A percentile compares a stretch with the other conserved stretches of the same genome.
Conservation (phyloP, 495 filamentous ascomycete species). For the Apodospora peruviana region DNA sequence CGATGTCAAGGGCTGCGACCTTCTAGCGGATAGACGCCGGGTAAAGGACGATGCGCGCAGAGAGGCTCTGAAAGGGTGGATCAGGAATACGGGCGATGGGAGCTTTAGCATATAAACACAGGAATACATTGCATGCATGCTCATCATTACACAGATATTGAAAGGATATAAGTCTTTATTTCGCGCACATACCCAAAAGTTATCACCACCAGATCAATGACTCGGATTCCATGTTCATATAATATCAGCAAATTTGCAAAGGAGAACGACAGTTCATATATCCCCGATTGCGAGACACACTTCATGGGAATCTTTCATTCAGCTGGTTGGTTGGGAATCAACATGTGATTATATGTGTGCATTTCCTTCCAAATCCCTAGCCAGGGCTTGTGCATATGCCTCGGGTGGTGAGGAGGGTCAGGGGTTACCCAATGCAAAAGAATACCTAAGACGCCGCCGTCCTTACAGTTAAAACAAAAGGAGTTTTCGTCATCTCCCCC, state of each 20-base stretch:
- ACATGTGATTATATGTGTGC: slow-evolving; percentile 1
- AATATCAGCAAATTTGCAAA: too few relatives aligned
- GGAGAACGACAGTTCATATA: too few relatives aligned
- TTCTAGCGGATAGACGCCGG: slow-evolving; percentile 34
- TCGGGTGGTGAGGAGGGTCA: slow-evolving; percentile 3
- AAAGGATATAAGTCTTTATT: too few relatives aligned
- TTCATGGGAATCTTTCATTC: too few relatives aligned
- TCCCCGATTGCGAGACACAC: too few relatives aligned
- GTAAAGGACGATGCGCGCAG: slow-evolving; percentile 48
- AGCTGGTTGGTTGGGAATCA: slow-evolving; percentile 5
- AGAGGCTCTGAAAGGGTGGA: slow-evolving; percentile 52
- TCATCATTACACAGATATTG: too few relatives aligned
- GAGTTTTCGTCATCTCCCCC: slow-evolving; percentile 9
- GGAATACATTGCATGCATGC: neutral
- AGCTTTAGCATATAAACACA: slow-evolving; percentile 22
- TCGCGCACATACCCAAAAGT: too few relatives aligned
- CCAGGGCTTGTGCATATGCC: neutral
- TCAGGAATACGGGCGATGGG: slow-evolving; percentile 53
- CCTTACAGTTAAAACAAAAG: slow-evolving; percentile 12
- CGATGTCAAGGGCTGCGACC: slow-evolving; percentile 38
- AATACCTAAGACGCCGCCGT: slow-evolving; percentile 25
- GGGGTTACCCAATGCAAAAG: slow-evolving; percentile 11
- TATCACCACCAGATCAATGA: too few relatives aligned
- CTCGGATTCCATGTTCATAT: too few relatives aligned
- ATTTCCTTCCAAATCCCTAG: slow-evolving; percentile 10